These are phyloP conservation scores for Tricholoma terreum DNA, from an alignment of 768 basidiomycete genomes.

Conservation along the genomic window DNA sequence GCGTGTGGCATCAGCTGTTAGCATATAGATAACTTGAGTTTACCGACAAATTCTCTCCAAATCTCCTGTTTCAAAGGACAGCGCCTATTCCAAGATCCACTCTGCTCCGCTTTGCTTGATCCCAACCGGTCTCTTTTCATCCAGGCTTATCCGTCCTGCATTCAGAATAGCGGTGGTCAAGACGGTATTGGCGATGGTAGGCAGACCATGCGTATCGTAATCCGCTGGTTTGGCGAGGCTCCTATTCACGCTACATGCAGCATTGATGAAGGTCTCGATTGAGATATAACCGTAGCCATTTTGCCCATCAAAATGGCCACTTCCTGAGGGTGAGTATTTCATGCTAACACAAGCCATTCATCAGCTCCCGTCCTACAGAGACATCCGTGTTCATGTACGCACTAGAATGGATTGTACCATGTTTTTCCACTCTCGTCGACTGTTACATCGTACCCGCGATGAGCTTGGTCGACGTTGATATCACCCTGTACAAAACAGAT, in stretches of 20 bases:
- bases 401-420: slow-evolving; percentile 93
- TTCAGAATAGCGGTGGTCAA: slow-evolving; percentile 85
- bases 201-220: slow-evolving; percentile 77
- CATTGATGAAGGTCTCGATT: slow-evolving; percentile 90
- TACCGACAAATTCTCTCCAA: too few species aligned
- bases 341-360: slow-evolving; percentile 50
- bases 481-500: slow-evolving; percentile 60
- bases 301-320: slow-evolving; percentile 92
- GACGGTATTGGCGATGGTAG: slow-evolving; percentile 88
- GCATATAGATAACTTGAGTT: too few species aligned
- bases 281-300: slow-evolving; percentile 90
- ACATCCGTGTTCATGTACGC: slow-evolving; percentile 27
- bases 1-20: too few species aligned
- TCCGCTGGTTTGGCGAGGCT: slow-evolving; percentile 61
- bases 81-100: slow-evolving; percentile 64
- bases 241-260: slow-evolving; percentile 74
- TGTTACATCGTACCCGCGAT: slow-evolving; percentile 89
- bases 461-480: slow-evolving; percentile 89
- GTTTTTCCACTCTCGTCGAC: slow-evolving; percentile 81
- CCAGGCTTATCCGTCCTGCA: slow-evolving; percentile 85
- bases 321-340: slow-evolving; percentile 92
- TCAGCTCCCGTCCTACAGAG: slow-evolving; percentile 6
- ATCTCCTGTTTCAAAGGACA: too few species aligned
- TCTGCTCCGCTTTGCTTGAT: slow-evolving; percentile 64
- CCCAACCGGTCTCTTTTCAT: slow-evolving; percentile 82